These are phyloP conservation scores for Pseudoscleropodium purum DNA, from an alignment of 225 moss, liverwort and hornwort species.

Conservation along the genomic window DNA sequence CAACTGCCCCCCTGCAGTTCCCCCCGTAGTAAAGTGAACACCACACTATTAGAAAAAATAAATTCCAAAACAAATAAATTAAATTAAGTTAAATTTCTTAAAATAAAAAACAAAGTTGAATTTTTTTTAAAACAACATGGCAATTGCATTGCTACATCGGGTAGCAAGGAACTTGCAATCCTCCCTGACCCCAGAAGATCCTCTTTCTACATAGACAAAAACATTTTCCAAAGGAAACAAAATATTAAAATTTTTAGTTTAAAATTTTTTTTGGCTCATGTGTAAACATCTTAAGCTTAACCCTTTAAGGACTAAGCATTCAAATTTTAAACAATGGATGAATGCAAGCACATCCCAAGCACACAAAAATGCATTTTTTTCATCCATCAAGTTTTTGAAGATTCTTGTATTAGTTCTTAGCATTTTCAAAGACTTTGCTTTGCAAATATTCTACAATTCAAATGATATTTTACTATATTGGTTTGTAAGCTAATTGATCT, in stretches of 20 bases:
- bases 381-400: neutral
- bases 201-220: neutral
- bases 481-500: neutral
- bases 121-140: too few relatives aligned
- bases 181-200: too few relatives aligned
- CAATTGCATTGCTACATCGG: too few relatives aligned
- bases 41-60: too few relatives aligned
- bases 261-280: rapidly evolving
- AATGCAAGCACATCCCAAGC: neutral
- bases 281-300: neutral
- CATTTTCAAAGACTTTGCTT: too few relatives aligned
- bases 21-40: too few relatives aligned
- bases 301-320: rapidly evolving
- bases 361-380: neutral
- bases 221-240: neutral
- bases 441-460: too few relatives aligned
- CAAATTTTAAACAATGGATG: neutral
- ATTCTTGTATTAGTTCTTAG: neutral
- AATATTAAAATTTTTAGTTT: neutral
- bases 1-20: too few relatives aligned
- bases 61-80: too few relatives aligned
- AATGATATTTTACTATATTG: neutral
- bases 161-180: too few relatives aligned
- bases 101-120: too few relatives aligned
- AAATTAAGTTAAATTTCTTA: too few relatives aligned